A percentile compares a stretch with the other conserved stretches of the same genome.
phyloP scores from a whole-genome alignment of 139 green algal species.

The Coccomyxa sp. region DNA sequence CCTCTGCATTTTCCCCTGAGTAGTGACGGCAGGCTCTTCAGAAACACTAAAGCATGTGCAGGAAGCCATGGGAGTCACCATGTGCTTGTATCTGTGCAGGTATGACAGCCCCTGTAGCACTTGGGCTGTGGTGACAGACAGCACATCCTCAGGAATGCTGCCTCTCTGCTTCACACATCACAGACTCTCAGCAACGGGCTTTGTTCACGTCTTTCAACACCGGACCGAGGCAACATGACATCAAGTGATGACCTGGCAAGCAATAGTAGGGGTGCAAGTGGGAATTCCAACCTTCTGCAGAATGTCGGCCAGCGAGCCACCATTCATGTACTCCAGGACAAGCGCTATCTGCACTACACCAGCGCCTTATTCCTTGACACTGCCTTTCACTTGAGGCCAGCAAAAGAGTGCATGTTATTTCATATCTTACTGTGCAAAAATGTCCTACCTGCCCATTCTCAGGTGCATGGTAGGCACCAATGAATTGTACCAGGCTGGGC shows the following conservation, averaged over 20 bases:
- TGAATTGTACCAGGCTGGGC: slow-evolving; percentile 62
- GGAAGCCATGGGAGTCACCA: slow-evolving; percentile 7
- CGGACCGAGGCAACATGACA: not conserved
- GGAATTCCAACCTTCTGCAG: slow-evolving; percentile 37
- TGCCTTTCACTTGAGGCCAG: not conserved
- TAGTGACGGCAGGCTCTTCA: not conserved
- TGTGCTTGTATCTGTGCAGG: slow-evolving; percentile 67
- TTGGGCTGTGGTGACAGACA: slow-evolving; percentile 67
- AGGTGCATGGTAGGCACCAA: slow-evolving; percentile 72
- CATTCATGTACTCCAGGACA: slow-evolving; percentile 96
- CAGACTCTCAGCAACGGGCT: not conserved
- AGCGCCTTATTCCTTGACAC: not conserved
- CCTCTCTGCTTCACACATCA: slow-evolving; percentile 33
- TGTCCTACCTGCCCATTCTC: slow-evolving; percentile 50
- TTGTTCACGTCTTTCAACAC: not conserved
- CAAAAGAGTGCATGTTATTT: too few relatives aligned
- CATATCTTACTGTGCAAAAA: too few relatives aligned
- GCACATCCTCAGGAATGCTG: slow-evolving; percentile 69
- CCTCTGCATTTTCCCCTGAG: too few relatives aligned
- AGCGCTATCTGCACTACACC: slow-evolving; percentile 61
- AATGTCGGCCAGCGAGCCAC: slow-evolving; percentile 82
- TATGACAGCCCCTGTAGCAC: slow-evolving; percentile 72
- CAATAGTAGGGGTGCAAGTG: not conserved
- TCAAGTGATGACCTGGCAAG: too few relatives aligned
- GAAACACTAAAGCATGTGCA: not conserved